A percentile compares a stretch with the other conserved stretches of the same genome.
Conservation (phyloP, 371 early-diverging fungal genomes). For the Rhizopus delemar region DNA sequence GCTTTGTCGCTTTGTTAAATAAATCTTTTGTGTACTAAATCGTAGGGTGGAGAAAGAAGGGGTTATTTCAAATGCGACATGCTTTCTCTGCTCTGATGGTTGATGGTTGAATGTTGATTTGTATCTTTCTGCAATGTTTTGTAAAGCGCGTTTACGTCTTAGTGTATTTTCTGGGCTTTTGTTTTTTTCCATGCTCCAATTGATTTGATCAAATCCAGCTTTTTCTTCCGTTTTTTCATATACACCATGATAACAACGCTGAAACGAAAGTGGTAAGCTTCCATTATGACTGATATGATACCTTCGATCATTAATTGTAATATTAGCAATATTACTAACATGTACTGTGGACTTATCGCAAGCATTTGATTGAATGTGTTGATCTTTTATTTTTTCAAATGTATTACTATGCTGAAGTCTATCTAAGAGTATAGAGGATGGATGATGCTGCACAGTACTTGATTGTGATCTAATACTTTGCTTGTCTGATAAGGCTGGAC, state of each 20-base stretch:
- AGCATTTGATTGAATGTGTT: neutral
- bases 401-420: constrained; percentile 5
- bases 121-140: neutral
- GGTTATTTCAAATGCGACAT: constrained; percentile 15
- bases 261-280: neutral
- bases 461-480: constrained; percentile 13
- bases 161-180: no score
- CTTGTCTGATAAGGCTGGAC: neutral
- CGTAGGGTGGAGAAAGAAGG: constrained; percentile 24
- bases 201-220: neutral
- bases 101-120: neutral
- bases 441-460: constrained; percentile 11
- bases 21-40: constrained; percentile 23
- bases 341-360: neutral
- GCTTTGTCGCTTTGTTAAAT: constrained; percentile 24
- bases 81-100: constrained; percentile 15
- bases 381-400: neutral
- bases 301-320: no score
- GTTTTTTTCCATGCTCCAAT: neutral
- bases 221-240: neutral
- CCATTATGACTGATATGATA: no score
- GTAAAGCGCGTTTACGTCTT: neutral
- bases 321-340: neutral
- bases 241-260: neutral
- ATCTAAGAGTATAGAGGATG: constrained; percentile 21